phyloP scores from a whole-genome alignment of 305 asterid genomes.

The Ruellia speciosa region DNA sequence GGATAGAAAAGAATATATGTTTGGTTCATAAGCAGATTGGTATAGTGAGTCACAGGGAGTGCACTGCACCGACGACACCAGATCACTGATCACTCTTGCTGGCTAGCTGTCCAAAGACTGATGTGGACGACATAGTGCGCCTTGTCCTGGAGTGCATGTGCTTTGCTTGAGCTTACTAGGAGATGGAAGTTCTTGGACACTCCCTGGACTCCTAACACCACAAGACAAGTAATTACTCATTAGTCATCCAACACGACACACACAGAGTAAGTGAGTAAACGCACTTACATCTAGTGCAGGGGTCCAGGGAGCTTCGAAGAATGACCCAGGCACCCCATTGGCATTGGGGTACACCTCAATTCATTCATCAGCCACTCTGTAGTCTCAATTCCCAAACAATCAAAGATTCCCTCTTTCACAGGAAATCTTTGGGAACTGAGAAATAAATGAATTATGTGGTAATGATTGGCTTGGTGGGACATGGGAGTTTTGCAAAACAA shows the following conservation, averaged over 20 bases:
- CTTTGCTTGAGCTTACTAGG: background rate
- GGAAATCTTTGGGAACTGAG: background rate
- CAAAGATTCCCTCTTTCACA: background rate
- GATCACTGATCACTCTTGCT: too few species aligned
- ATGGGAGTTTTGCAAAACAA: too few species aligned
- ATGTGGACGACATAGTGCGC: conserved; percentile 5
- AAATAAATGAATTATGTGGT: background rate
- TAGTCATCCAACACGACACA: too few species aligned
- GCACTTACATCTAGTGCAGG: too few species aligned
- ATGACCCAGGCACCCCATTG: too few species aligned
- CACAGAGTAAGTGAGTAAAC: too few species aligned
- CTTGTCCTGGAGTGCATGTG: background rate
- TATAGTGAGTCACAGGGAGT: background rate
- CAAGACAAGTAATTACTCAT: too few species aligned
- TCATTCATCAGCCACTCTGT: background rate
- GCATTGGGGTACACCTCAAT: background rate
- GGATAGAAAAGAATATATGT: conserved; percentile 8
- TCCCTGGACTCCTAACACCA: too few species aligned
- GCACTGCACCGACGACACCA: background rate
- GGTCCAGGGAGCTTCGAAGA: background rate
- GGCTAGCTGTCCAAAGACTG: conserved; percentile 13
- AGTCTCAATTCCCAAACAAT: background rate
- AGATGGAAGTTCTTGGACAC: too few species aligned
- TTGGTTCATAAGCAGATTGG: conserved; percentile 14
- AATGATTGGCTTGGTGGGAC: background rate